Conservation (phyloP, 352 stramenopile species). For the Phytophthora nicotianae region DNA sequence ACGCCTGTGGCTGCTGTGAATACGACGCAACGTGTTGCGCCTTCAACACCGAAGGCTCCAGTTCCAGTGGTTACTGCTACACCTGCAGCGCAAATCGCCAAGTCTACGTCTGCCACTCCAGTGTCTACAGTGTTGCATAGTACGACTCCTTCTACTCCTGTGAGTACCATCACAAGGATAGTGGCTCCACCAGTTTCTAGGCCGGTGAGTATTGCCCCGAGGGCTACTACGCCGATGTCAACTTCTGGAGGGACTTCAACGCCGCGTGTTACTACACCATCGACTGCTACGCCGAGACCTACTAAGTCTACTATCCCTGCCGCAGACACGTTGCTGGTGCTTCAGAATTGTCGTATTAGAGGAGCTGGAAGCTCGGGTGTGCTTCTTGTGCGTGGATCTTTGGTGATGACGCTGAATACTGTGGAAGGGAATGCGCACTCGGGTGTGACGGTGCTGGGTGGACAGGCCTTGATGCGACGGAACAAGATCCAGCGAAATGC, state of each 20-base stretch:
- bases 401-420: constrained; percentile 66
- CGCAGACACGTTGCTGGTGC: constrained; percentile 43
- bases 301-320: constrained; percentile 6
- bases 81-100: constrained; percentile 2
- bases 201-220: constrained; percentile 8
- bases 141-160: neutral
- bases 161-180: constrained; percentile 12
- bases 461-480: constrained; percentile 60
- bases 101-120: neutral
- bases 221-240: neutral
- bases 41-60: neutral
- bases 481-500: constrained; percentile 73
- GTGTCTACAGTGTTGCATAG: neutral
- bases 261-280: neutral
- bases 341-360: constrained; percentile 68
- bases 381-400: constrained; percentile 52
- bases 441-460: constrained; percentile 60
- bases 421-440: constrained; percentile 62
- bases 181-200: constrained; percentile 4
- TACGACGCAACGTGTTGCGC: neutral
- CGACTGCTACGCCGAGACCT: neutral
- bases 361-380: constrained; percentile 65
- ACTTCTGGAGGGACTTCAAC: constrained; percentile 1
- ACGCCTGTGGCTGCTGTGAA: neutral
- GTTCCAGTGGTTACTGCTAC: neutral